These are phyloP conservation scores for Nicotiana tomentosiformis DNA, from an alignment of 257 asterid species.

Conservation along the genomic window DNA sequence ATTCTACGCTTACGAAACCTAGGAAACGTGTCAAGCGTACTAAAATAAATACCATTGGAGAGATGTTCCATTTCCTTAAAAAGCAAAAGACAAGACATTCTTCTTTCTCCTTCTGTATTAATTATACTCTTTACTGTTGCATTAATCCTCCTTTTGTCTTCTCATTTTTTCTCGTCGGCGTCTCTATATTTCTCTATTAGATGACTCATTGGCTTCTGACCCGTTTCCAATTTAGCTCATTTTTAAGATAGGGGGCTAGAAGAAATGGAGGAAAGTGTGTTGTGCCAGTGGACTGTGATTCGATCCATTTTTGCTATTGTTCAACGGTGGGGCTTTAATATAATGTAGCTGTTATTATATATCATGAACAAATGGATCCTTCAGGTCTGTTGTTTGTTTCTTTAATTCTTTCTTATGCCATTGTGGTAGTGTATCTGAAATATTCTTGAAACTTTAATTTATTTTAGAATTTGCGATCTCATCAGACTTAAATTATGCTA, in stretches of 20 bases:
- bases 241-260: neutral
- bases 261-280: slow-evolving; percentile 25
- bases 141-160: neutral
- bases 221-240: neutral
- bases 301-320: slow-evolving; percentile 29
- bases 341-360: slow-evolving; percentile 31
- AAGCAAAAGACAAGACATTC: neutral
- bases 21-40: neutral
- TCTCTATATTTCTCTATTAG: no score
- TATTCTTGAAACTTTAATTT: no score
- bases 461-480: neutral
- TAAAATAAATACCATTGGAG: neutral
- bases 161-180: neutral
- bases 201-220: neutral
- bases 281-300: slow-evolving; percentile 27
- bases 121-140: neutral
- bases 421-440: neutral
- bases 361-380: slow-evolving; percentile 49
- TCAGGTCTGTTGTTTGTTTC: slow-evolving; percentile 12
- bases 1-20: neutral
- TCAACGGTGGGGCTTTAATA: slow-evolving; percentile 42
- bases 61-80: neutral
- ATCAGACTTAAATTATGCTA: neutral
- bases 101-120: neutral
- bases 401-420: neutral